Conservation (phyloP, 192 early-diverging fungal species). For the Globomyces pollinis-pini region DNA sequence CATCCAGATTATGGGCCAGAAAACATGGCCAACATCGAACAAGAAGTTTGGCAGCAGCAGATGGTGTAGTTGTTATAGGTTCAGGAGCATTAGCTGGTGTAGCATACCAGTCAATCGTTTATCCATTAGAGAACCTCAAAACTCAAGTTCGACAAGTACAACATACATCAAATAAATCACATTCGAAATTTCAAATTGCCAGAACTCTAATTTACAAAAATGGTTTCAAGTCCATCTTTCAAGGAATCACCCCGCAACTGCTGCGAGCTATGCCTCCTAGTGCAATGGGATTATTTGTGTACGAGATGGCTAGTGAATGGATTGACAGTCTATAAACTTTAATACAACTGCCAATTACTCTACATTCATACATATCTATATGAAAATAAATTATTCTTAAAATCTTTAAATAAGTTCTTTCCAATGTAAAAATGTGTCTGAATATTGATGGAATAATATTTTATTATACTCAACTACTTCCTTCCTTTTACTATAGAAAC, state of each 20-base stretch:
- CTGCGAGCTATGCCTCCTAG: constrained; percentile 42
- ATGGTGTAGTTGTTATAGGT: constrained; percentile 27
- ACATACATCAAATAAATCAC: not conserved
- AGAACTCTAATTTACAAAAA: constrained; percentile 12
- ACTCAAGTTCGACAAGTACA: not conserved
- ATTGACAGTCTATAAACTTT: not conserved
- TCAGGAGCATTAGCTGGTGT: constrained; percentile 39
- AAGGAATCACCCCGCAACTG: constrained; percentile 37
- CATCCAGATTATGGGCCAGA: constrained; percentile 17
- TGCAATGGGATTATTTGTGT: constrained; percentile 41
- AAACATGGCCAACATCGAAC: constrained; percentile 2
- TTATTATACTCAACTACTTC: too few relatives aligned
- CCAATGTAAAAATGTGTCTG: too few relatives aligned
- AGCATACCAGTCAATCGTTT: constrained; percentile 34
- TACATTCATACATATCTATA: too few relatives aligned
- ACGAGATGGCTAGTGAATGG: constrained; percentile 34
- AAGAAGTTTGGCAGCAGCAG: constrained; percentile 13
- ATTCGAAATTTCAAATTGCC: constrained; percentile 19
- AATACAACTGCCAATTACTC: too few relatives aligned
- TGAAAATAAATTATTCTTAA: too few relatives aligned
- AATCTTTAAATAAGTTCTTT: too few relatives aligned
- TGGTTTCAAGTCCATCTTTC: constrained; percentile 32
- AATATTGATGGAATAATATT: too few relatives aligned
- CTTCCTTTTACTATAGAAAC: too few relatives aligned
- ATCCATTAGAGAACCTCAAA: constrained; percentile 31